Evolutionary conservation across 768 basidiomycete genomes (phyloP).

Genomic region (Pleurotus sapidus): DNA sequence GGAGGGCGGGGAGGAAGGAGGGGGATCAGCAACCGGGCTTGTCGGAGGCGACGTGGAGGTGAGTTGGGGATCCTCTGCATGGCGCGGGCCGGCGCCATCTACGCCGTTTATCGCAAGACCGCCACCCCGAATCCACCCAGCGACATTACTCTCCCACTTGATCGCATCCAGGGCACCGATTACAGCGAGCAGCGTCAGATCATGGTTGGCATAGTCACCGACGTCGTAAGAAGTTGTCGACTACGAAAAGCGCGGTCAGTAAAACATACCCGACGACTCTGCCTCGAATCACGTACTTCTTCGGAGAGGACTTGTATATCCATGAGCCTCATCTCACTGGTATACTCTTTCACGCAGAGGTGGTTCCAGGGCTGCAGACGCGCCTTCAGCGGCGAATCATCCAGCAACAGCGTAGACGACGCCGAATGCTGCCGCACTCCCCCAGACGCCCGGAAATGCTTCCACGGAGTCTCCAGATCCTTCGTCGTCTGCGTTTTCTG

Average conservation of each 20-base stretch:
- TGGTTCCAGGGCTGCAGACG: constrained; percentile 80
- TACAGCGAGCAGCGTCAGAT: constrained; percentile 61
- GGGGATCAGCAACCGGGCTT: not conserved
- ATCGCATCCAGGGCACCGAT: constrained; percentile 63
- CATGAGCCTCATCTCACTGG: constrained; percentile 33
- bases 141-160: constrained; percentile 59
- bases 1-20: not conserved
- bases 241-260: no score
- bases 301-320: constrained; percentile 19
- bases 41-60: not conserved
- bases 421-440: constrained; percentile 36
- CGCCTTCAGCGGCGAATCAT: constrained; percentile 55
- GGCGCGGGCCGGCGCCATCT: not conserved
- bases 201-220: constrained; percentile 24
- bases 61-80: not conserved
- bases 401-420: constrained; percentile 44
- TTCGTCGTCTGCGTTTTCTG: constrained; percentile 63
- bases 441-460: not conserved
- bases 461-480: constrained; percentile 71
- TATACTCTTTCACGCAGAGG: constrained; percentile 72
- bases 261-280: no score
- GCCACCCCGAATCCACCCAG: constrained; percentile 62
- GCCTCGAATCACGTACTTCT: no score
- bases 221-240: not conserved
- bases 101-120: constrained; percentile 23